Percentiles rank a stretch among this genome's conserved stretches.
phyloP scores from a whole-genome alignment of 2,329 filamentous ascomycete species.

The Fusarium nisikadoi region DNA sequence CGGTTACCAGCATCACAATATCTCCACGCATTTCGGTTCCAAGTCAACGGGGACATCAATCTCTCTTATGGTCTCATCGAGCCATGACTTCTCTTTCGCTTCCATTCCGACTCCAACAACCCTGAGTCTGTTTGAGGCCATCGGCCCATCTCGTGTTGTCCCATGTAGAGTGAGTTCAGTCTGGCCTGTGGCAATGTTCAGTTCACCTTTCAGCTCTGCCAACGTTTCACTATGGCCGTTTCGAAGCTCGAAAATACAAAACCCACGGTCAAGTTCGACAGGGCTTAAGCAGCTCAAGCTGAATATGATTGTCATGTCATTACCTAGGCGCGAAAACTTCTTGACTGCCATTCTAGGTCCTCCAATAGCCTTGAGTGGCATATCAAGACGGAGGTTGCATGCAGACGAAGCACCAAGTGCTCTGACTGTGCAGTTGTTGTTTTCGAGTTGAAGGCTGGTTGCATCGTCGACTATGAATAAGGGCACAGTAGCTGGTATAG shows the following conservation, averaged over 20 bases:
- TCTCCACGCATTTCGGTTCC: conserved; percentile 18
- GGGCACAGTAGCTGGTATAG: conserved; percentile 44
- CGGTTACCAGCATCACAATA: conserved; percentile 9
- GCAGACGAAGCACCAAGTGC: conserved; percentile 39
- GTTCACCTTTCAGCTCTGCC: conserved; percentile 44
- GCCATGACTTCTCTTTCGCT: conserved; percentile 42
- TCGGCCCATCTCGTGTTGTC: conserved; percentile 17
- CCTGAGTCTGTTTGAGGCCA: conserved; percentile 33
- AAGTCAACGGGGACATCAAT: conserved; percentile 40
- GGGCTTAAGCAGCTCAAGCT: conserved; percentile 46
- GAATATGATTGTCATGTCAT: conserved; percentile 36
- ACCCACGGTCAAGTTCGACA: conserved; percentile 48
- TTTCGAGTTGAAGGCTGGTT: conserved; percentile 45
- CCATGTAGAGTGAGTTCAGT: conserved; percentile 46
- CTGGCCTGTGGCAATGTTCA: conserved; percentile 44
- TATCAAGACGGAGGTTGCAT: conserved; percentile 37
- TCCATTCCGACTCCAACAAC: conserved; percentile 43
- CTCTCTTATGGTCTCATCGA: conserved; percentile 43
- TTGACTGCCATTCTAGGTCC: conserved; percentile 40
- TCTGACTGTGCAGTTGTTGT: conserved; percentile 42
- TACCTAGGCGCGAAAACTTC: conserved; percentile 30
- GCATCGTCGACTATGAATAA: conserved; percentile 46
- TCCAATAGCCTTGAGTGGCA: conserved; percentile 45
- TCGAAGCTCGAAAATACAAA: conserved; percentile 47
- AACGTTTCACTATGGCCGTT: conserved; percentile 42